These are phyloP conservation scores for Tremella fuciformis DNA, from an alignment of 768 basidiomycete genomes.

Conservation along the genomic window DNA sequence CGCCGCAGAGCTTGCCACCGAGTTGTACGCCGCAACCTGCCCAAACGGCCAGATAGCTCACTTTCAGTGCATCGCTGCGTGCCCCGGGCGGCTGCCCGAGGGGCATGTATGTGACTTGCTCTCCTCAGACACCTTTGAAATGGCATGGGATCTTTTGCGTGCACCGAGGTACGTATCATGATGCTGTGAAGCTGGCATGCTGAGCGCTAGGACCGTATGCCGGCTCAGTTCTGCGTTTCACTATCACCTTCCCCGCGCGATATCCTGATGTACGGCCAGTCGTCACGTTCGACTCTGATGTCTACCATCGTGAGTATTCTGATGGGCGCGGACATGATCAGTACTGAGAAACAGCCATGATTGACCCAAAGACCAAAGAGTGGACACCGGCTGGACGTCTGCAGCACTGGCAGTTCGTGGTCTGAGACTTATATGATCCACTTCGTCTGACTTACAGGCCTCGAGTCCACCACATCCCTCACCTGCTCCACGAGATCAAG, in stretches of 20 bases:
- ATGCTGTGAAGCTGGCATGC: neutral
- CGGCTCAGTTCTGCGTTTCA: constrained; percentile 37
- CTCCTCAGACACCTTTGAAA: constrained; percentile 16
- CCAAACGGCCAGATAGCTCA: neutral
- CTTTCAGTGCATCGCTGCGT: constrained; percentile 30
- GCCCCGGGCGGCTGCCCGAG: constrained; percentile 28
- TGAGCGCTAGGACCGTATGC: constrained; percentile 35
- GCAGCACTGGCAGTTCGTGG: constrained; percentile 28
- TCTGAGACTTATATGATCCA: neutral
- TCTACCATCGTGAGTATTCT: constrained; percentile 43
- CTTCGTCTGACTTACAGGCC: constrained; percentile 24
- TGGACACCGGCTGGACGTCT: constrained; percentile 34
- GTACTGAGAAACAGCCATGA: constrained; percentile 25
- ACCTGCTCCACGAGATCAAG: constrained; percentile 35
- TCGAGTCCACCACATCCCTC: constrained; percentile 34
- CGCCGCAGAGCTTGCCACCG: constrained; percentile 25
- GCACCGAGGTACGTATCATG: constrained; percentile 26
- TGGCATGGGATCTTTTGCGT: constrained; percentile 46
- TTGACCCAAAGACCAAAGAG: constrained; percentile 41
- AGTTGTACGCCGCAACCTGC: constrained; percentile 23
- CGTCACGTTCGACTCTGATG: constrained; percentile 35
- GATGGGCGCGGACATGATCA: neutral
- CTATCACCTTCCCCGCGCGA: constrained; percentile 22
- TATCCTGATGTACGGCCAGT: constrained; percentile 30
- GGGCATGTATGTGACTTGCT: constrained; percentile 43